These are phyloP conservation scores for Phytophthora syringae DNA, from an alignment of 352 stramenopile genomes.

Conservation along the genomic window DNA sequence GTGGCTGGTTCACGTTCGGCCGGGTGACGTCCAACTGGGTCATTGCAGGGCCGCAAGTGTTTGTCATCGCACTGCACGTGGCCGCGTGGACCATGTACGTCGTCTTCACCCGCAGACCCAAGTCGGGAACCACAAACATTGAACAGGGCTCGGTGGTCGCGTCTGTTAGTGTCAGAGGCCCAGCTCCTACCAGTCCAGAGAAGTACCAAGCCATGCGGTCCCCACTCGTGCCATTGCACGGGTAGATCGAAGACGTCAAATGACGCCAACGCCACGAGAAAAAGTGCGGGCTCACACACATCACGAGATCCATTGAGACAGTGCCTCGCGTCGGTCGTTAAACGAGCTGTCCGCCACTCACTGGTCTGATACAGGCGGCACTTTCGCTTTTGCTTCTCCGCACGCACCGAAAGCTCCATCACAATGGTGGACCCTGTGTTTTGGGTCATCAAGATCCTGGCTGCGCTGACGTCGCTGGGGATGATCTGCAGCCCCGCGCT, in stretches of 20 bases:
- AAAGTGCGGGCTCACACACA: constrained; percentile 1
- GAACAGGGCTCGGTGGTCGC: constrained; percentile 16
- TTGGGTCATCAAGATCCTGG: constrained; percentile 32
- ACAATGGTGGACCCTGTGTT: constrained; percentile 25
- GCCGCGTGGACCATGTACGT: constrained; percentile 42
- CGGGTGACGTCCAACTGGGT: constrained; percentile 56
- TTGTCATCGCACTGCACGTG: constrained; percentile 46
- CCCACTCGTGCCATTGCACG: constrained; percentile 17
- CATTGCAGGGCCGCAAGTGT: constrained; percentile 53
- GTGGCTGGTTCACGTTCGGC: constrained; percentile 59
- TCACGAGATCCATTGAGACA: too few species aligned
- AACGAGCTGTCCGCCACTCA: not conserved
- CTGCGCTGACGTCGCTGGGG: constrained; percentile 31
- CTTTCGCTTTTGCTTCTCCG: constrained; percentile 6
- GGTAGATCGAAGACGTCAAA: constrained; percentile 10
- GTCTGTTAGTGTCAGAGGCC: constrained; percentile 13
- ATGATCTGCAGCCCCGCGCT: constrained; percentile 49
- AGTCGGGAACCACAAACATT: constrained; percentile 2
- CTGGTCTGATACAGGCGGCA: not conserved
- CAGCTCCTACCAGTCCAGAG: constrained; percentile 21
- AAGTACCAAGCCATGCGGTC: constrained; percentile 27
- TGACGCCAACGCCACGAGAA: constrained; percentile 4
- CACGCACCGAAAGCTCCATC: not conserved
- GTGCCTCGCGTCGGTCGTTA: not conserved
- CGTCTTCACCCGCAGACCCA: constrained; percentile 28